A percentile compares a stretch with the other conserved stretches of the same genome.
phyloP scores from a whole-genome alignment of 225 moss, liverwort and hornwort genomes.

The Pleurozium schreberi region DNA sequence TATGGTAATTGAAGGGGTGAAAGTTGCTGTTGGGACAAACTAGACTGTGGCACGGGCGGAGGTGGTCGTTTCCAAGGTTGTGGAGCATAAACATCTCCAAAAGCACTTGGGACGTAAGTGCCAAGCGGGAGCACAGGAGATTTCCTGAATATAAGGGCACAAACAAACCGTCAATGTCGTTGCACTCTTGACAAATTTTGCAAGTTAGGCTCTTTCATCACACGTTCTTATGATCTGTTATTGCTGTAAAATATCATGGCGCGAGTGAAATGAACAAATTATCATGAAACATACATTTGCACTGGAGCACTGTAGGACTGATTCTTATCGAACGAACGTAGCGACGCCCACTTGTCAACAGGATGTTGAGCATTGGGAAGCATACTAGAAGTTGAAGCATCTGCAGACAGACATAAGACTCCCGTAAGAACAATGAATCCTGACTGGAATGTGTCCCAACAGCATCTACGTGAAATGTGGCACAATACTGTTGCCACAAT shows the following conservation, averaged over 20 bases:
- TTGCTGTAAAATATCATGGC: not conserved
- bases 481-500: not conserved
- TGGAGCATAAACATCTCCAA: conserved; percentile 15
- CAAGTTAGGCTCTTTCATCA: not conserved
- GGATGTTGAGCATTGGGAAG: conserved; percentile 24
- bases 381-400: conserved; percentile 25
- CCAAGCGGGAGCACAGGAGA: conserved; percentile 12
- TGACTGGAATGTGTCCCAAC: not conserved
- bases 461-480: not conserved
- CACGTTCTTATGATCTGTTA: not conserved
- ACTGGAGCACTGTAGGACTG: conserved; percentile 20
- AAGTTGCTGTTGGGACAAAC: conserved; percentile 8
- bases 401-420: conserved; percentile 19
- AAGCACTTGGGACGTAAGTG: not conserved
- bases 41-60: conserved; percentile 20
- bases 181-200: not conserved
- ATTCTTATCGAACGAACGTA: conserved; percentile 22
- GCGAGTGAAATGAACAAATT: not conserved
- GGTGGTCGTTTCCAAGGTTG: conserved; percentile 36
- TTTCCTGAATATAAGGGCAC: conserved; percentile 22
- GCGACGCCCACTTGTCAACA: conserved; percentile 35
- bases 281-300: conserved; percentile 23
- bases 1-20: conserved; percentile 10
- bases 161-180: not conserved
- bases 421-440: conserved; percentile 3